These are phyloP conservation scores for Musa troglodytarum DNA, from an alignment of 176 grass and related monocot species.

Conservation along the genomic window DNA sequence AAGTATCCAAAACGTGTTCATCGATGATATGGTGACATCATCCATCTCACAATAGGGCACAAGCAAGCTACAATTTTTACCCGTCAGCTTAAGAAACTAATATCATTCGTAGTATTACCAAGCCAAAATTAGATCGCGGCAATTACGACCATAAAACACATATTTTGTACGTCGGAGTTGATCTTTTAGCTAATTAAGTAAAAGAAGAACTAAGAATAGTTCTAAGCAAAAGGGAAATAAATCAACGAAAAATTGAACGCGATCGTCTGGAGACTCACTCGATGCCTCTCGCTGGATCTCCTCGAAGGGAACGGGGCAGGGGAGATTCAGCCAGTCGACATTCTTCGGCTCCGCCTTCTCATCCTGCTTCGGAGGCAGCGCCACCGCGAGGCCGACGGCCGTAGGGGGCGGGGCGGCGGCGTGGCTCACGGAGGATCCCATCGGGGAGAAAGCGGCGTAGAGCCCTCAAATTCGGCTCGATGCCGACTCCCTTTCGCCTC, in stretches of 20 bases:
- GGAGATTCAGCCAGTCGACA: slow-evolving; percentile 75
- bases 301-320: slow-evolving; percentile 52
- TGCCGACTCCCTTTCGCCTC: too few species aligned
- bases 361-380: background rate
- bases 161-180: too few species aligned
- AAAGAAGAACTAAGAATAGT: background rate
- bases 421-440: slow-evolving; percentile 1
- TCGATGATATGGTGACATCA: background rate
- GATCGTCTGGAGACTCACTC: slow-evolving; percentile 31
- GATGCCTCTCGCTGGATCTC: slow-evolving; percentile 53
- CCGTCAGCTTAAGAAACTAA: too few species aligned
- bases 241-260: background rate
- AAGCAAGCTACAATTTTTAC: background rate
- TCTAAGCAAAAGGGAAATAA: background rate
- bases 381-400: background rate
- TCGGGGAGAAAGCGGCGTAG: background rate
- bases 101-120: too few species aligned
- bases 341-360: slow-evolving; percentile 29
- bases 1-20: too few species aligned
- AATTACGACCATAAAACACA: too few species aligned
- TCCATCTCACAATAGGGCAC: background rate
- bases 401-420: background rate
- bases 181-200: too few species aligned
- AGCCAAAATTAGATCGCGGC: too few species aligned
- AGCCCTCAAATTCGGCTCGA: too few species aligned